Evolutionary conservation across 2,329 filamentous ascomycete genomes (phyloP).

Genomic region (Dothistroma septosporum): DNA sequence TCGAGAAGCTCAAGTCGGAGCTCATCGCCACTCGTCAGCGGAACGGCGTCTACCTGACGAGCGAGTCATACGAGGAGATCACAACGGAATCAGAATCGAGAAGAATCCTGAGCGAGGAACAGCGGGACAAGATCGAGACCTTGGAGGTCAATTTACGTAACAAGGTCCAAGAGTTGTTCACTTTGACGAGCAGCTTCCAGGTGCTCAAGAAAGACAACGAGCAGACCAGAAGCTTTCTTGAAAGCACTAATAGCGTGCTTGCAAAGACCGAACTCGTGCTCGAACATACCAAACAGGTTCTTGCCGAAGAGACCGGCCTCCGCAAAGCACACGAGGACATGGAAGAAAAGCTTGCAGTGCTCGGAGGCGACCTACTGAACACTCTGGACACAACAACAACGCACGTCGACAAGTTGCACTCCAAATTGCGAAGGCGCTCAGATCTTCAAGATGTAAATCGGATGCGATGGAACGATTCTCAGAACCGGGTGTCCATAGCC

Average conservation of each 20-base stretch:
- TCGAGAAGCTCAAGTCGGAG: slow-evolving; percentile 91
- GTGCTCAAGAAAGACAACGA: slow-evolving; percentile 87
- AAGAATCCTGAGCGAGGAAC: slow-evolving; percentile 86
- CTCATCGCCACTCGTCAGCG: slow-evolving; percentile 87
- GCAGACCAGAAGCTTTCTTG: slow-evolving; percentile 63
- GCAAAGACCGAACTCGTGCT: slow-evolving; percentile 86
- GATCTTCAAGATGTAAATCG: slow-evolving; percentile 78
- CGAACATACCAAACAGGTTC: slow-evolving; percentile 66
- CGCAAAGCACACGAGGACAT: slow-evolving; percentile 83
- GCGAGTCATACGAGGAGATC: slow-evolving; percentile 85
- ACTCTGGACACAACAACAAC: slow-evolving; percentile 73
- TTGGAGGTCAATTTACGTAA: slow-evolving; percentile 87
- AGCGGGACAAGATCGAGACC: slow-evolving; percentile 84
- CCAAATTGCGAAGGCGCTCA: slow-evolving; percentile 80
- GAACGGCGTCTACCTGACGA: slow-evolving; percentile 90
- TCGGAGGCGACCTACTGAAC: slow-evolving; percentile 72
- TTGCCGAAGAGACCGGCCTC: slow-evolving; percentile 74
- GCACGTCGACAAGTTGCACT: slow-evolving; percentile 76
- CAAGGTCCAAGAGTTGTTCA: slow-evolving; percentile 89
- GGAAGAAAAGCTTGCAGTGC: slow-evolving; percentile 67
- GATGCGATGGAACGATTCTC: slow-evolving; percentile 71
- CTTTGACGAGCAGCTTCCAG: slow-evolving; percentile 81
- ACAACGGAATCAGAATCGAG: slow-evolving; percentile 88
- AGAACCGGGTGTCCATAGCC: slow-evolving; percentile 69
- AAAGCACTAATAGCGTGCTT: slow-evolving; percentile 74